Evolutionary conservation across 192 early-diverging fungal species (phyloP).

Genomic region (Mortierella antarctica): DNA sequence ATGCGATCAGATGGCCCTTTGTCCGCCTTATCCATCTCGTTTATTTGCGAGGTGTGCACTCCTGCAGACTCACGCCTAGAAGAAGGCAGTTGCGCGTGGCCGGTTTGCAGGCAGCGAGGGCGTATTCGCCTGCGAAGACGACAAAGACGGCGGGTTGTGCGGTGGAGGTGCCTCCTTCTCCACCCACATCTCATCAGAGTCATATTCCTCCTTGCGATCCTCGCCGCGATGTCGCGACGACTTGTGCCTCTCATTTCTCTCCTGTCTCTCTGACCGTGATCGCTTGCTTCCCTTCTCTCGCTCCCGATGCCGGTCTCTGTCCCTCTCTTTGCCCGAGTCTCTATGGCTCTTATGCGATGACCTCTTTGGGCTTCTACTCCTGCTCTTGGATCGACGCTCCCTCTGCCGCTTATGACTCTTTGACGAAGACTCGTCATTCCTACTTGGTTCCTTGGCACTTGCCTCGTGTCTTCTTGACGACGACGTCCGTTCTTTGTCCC

Average conservation of each 20-base stretch:
- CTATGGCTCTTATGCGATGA: conserved; percentile 4
- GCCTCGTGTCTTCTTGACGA: background rate
- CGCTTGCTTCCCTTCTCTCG: conserved; percentile 7
- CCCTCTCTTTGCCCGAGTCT: background rate
- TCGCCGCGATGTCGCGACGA: background rate
- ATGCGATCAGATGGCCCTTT: too few species aligned
- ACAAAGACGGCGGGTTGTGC: too few species aligned
- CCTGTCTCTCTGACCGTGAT: conserved; percentile 2
- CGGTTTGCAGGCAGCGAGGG: too few species aligned
- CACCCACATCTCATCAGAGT: conserved; percentile 9
- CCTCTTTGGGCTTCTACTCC: conserved; percentile 18
- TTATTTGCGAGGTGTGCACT: too few species aligned
- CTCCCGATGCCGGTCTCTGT: background rate
- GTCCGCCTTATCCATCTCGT: too few species aligned
- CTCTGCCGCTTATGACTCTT: conserved; percentile 10
- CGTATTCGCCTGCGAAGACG: too few species aligned
- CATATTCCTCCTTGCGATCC: background rate
- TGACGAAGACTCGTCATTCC: background rate
- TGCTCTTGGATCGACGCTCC: conserved; percentile 13
- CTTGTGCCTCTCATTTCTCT: background rate
- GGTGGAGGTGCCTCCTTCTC: conserved; percentile 13
- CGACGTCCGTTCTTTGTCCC: background rate
- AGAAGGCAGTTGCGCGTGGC: too few species aligned
- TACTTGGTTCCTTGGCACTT: background rate
- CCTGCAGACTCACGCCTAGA: too few species aligned